Conservation (phyloP, 148 eudicot genomes). For the Diospyros kaki region DNA sequence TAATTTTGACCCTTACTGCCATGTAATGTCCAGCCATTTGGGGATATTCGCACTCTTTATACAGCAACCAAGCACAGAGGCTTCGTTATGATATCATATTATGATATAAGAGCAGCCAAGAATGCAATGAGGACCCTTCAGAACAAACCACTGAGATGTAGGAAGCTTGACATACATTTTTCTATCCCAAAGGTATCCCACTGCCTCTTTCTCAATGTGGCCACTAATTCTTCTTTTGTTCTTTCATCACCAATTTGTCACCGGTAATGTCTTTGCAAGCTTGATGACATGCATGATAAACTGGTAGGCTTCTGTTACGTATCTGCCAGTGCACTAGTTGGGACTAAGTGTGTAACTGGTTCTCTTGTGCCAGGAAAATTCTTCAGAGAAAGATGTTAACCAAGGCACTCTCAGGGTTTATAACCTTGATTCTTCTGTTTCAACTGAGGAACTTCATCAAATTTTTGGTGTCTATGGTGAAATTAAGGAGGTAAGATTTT, state of each 20-base stretch:
- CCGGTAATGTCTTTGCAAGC: background rate
- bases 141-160: conserved; percentile 41
- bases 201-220: background rate
- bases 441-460: conserved; percentile 46
- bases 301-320: background rate
- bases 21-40: conserved; percentile 49
- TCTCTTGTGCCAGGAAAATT: conserved; percentile 36
- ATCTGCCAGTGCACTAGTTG: background rate
- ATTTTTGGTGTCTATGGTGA: conserved; percentile 64
- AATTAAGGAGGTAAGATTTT: conserved; percentile 46
- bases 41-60: conserved; percentile 61
- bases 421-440: conserved; percentile 51
- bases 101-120: conserved; percentile 60
- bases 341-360: background rate
- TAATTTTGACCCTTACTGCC: background rate
- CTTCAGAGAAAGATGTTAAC: conserved; percentile 51
- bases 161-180: conserved; percentile 68
- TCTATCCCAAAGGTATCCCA: conserved; percentile 56
- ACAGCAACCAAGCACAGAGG: conserved; percentile 71
- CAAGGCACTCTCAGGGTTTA: conserved; percentile 50
- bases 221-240: background rate
- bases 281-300: background rate
- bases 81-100: conserved; percentile 72
- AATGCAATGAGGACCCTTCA: conserved; percentile 64
- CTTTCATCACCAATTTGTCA: background rate